Conservation (phyloP, 176 grass and related monocot species). For the Cenchrus americanus region DNA sequence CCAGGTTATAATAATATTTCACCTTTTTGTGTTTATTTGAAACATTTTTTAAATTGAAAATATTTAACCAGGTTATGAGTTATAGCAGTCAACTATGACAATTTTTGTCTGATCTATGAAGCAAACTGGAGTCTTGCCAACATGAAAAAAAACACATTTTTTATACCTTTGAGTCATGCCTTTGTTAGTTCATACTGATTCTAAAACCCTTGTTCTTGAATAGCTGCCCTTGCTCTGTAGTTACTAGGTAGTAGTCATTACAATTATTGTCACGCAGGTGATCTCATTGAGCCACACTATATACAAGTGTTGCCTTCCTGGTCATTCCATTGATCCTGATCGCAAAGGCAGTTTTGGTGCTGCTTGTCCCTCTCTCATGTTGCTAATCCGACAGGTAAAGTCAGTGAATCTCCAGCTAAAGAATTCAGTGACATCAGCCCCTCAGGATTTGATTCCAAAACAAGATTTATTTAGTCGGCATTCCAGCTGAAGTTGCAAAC, state of each 20-base stretch:
- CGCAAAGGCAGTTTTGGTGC: conserved; percentile 43
- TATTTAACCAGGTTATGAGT: neutral
- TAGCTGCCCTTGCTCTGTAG: neutral
- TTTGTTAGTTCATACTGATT: conserved; percentile 1
- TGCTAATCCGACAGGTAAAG: conserved; percentile 58
- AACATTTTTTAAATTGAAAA: neutral
- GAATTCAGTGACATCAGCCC: conserved; percentile 33
- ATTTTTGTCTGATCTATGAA: neutral
- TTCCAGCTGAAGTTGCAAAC: conserved; percentile 16
- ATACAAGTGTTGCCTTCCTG: conserved; percentile 36
- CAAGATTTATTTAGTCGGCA: conserved; percentile 39
- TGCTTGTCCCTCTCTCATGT: conserved; percentile 40
- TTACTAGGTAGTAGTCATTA: conserved; percentile 18
- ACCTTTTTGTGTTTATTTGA: neutral
- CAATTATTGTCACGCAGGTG: conserved; percentile 26
- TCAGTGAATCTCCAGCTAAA: conserved; percentile 52
- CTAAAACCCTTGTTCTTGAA: conserved; percentile 2
- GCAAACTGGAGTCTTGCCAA: neutral
- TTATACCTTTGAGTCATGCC: neutral
- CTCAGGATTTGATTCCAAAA: conserved; percentile 47
- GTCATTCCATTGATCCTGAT: conserved; percentile 45
- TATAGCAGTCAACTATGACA: neutral
- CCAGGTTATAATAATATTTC: neutral
- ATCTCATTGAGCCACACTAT: conserved; percentile 36
- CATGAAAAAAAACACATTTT: conserved; percentile 7